A percentile compares a stretch with the other conserved stretches of the same genome.
phyloP scores from a whole-genome alignment of 768 basidiomycete species.

The Rhodocollybia butyracea region DNA sequence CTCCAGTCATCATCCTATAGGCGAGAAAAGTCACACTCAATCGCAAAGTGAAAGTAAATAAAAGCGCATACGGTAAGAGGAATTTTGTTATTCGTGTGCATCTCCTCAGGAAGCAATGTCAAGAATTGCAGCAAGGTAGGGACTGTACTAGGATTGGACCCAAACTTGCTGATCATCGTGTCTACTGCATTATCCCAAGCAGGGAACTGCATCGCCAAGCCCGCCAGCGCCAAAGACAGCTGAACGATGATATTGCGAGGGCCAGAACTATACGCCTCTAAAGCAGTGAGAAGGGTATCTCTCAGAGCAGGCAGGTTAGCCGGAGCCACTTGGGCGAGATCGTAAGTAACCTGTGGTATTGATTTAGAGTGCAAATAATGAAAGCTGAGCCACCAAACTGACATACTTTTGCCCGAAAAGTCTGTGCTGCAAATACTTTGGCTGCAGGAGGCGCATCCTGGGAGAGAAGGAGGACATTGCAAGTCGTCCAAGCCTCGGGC shows the following conservation, averaged over 20 bases:
- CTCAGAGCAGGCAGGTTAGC: slow-evolving; percentile 74
- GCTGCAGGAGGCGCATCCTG: slow-evolving; percentile 75
- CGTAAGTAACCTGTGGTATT: slow-evolving; percentile 81
- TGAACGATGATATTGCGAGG: slow-evolving; percentile 86
- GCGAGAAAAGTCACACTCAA: background rate
- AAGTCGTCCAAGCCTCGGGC: slow-evolving; percentile 96
- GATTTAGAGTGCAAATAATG: slow-evolving; percentile 24
- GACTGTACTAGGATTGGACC: slow-evolving; percentile 79
- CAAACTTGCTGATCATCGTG: slow-evolving; percentile 80
- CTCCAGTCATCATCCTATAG: slow-evolving; percentile 72
- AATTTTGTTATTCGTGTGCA: slow-evolving; percentile 79
- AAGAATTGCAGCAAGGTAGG: slow-evolving; percentile 85
- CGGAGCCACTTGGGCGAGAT: slow-evolving; percentile 82
- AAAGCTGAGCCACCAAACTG: background rate
- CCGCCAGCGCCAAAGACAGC: slow-evolving; percentile 85
- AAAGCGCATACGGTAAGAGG: slow-evolving; percentile 63
- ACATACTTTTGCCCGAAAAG: slow-evolving; percentile 89
- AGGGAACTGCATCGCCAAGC: slow-evolving; percentile 86
- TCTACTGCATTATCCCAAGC: slow-evolving; percentile 82
- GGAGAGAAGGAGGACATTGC: slow-evolving; percentile 84
- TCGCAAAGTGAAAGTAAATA: background rate
- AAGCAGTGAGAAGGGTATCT: slow-evolving; percentile 79
- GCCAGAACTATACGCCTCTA: slow-evolving; percentile 70
- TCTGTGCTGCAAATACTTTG: slow-evolving; percentile 94
- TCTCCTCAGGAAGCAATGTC: slow-evolving; percentile 88